These are phyloP conservation scores for Globisporangium iwayamae DNA, from an alignment of 352 stramenopile genomes.

Conservation along the genomic window DNA sequence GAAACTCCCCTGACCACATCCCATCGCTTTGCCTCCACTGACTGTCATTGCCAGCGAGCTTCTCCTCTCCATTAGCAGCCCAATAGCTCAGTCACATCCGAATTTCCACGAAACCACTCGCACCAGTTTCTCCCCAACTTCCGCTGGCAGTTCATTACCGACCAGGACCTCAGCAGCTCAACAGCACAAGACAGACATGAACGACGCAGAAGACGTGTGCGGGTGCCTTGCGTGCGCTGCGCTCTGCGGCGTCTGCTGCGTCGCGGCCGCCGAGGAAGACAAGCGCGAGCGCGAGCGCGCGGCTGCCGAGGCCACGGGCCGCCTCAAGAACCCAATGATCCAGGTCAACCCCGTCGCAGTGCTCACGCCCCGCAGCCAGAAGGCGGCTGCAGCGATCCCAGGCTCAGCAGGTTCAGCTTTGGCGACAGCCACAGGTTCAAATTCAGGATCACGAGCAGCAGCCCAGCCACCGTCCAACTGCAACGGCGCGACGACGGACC, in stretches of 20 bases:
- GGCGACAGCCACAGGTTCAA: constrained; percentile 16
- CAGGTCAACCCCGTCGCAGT: constrained; percentile 66
- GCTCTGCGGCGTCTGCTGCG: constrained; percentile 73
- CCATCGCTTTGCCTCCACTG: background rate
- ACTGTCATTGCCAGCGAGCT: background rate
- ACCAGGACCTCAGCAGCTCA: background rate
- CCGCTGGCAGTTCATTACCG: background rate
- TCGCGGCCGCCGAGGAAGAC: constrained; percentile 74
- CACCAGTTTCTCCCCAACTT: background rate
- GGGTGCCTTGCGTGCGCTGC: constrained; percentile 66
- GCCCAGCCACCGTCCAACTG: constrained; percentile 5
- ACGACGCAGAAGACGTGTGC: constrained; percentile 73
- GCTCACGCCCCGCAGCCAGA: constrained; percentile 35
- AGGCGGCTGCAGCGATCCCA: constrained; percentile 17
- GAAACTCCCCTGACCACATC: constrained; percentile 6
- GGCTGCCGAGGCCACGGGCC: constrained; percentile 24
- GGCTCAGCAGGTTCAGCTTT: background rate
- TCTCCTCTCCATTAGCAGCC: background rate
- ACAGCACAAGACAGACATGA: constrained; percentile 31
- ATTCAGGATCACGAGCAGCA: constrained; percentile 16
- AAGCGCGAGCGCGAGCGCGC: constrained; percentile 72
- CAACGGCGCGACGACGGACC: constrained; percentile 4
- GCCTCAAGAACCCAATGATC: constrained; percentile 56
- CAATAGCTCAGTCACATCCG: constrained; percentile 1
- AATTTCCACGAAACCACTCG: constrained; percentile 3